Percentiles rank a stretch among this genome's conserved stretches.
Evolutionary conservation across 257 asterid genomes (phyloP).

Genomic region (Echites panduratus): DNA sequence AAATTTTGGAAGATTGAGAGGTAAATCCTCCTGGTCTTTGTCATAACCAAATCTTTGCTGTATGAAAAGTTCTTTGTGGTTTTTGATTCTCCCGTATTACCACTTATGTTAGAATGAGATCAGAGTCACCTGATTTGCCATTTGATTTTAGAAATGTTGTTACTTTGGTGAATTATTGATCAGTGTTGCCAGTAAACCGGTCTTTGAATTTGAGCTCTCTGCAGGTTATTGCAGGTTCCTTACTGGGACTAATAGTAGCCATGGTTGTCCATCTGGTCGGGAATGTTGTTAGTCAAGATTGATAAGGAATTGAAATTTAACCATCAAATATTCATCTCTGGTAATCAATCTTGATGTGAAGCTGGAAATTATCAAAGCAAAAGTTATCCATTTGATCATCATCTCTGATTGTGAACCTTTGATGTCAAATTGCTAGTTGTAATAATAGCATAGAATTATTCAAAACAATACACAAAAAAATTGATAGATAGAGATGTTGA

Average conservation of each 20-base stretch:
- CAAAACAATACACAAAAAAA: neutral
- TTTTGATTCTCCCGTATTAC: neutral
- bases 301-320: conserved; percentile 19
- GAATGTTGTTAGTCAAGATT: conserved; percentile 28
- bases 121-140: neutral
- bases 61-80: neutral
- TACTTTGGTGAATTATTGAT: neutral
- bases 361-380: conserved; percentile 15
- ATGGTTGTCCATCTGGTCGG: conserved; percentile 33
- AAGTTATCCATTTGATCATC: conserved; percentile 27
- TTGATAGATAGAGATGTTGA: neutral
- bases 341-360: conserved; percentile 26
- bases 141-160: neutral
- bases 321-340: conserved; percentile 28
- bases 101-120: neutral
- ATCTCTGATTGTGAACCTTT: conserved; percentile 29
- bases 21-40: neutral
- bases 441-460: conserved; percentile 15
- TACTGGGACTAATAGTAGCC: conserved; percentile 56
- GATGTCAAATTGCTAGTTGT: conserved; percentile 9
- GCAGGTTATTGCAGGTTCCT: conserved; percentile 82
- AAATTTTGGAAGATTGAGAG: neutral
- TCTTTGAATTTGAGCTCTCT: conserved; percentile 8
- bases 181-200: neutral
- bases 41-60: neutral